phyloP scores from a whole-genome alignment of 2,329 filamentous ascomycete genomes.

The Drechslerella coelobrocha region DNA sequence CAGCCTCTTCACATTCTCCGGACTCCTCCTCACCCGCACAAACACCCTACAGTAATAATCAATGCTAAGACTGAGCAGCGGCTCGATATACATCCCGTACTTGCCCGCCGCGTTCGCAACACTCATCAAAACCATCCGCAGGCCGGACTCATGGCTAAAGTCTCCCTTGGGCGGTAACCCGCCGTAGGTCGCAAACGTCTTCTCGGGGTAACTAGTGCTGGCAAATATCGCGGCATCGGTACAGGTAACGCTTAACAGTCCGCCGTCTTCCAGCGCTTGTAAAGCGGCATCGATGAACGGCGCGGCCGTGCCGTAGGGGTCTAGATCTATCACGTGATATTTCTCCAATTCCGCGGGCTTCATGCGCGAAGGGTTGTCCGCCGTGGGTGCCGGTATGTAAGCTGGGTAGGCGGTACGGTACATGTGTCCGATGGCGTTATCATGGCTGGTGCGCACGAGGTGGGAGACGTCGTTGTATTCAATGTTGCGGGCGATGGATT shows the following conservation, averaged over 20 bases:
- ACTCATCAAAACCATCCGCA: conserved; percentile 83
- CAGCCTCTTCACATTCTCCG: conserved; percentile 85
- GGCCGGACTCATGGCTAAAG: conserved; percentile 85
- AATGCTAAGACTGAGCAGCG: conserved; percentile 88
- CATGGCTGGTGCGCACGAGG: conserved; percentile 32
- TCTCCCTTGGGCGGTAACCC: conserved; percentile 83
- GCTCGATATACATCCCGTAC: conserved; percentile 88
- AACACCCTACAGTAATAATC: conserved; percentile 95
- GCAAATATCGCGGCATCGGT: conserved; percentile 96
- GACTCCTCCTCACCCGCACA: conserved; percentile 78
- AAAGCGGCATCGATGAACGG: conserved; percentile 91
- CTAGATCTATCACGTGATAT: conserved; percentile 95
- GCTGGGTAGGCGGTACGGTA: conserved; percentile 62
- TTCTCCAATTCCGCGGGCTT: conserved; percentile 59
- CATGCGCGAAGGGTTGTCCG: conserved; percentile 23
- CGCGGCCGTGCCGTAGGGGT: conserved; percentile 92
- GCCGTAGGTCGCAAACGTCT: conserved; percentile 91
- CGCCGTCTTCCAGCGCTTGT: conserved; percentile 81
- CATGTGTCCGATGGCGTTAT: conserved; percentile 91
- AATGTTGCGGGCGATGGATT: conserved; percentile 83
- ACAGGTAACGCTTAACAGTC: conserved; percentile 91
- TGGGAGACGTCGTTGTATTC: conserved; percentile 75
- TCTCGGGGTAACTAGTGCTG: conserved; percentile 91
- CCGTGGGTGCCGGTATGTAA: conserved; percentile 14
- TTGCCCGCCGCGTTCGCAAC: conserved; percentile 80